Conservation (phyloP, 2,329 filamentous ascomycete species). For the Fusarium kyushuense region DNA sequence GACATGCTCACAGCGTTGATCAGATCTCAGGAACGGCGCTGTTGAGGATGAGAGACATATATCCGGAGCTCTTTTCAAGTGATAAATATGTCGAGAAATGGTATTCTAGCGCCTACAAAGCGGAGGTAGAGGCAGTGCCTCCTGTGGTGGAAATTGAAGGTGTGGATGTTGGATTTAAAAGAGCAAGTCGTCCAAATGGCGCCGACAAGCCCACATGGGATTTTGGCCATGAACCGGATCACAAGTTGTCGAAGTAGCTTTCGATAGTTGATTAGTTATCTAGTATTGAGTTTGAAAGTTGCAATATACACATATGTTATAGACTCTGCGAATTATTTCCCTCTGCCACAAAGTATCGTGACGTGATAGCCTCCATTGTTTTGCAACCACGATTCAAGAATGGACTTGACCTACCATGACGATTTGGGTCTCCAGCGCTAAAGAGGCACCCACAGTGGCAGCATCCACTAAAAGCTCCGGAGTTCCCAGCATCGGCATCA, state of each 20-base stretch:
- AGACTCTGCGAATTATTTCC: neutral
- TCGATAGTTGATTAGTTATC: accelerated
- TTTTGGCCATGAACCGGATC: constrained; percentile 47
- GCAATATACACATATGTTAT: neutral
- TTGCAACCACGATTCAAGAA: too few species aligned
- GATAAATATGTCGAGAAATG: constrained; percentile 35
- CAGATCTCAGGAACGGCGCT: constrained; percentile 72
- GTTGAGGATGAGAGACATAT: constrained; percentile 51
- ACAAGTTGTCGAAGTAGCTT: constrained; percentile 15
- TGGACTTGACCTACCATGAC: too few species aligned
- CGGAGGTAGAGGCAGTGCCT: constrained; percentile 56
- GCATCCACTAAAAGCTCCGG: neutral
- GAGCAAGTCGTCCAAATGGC: constrained; percentile 62
- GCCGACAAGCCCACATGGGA: constrained; percentile 70
- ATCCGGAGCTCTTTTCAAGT: constrained; percentile 32
- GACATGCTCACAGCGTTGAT: constrained; percentile 73
- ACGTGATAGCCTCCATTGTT: neutral
- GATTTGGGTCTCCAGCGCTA: neutral
- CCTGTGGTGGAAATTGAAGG: constrained; percentile 61
- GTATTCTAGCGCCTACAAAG: constrained; percentile 38
- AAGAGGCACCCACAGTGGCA: neutral
- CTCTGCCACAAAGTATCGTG: accelerated
- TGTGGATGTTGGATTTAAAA: constrained; percentile 58
- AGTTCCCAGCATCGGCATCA: constrained; percentile 18
- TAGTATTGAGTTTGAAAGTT: neutral